Evolutionary conservation across 2,329 filamentous ascomycete species (phyloP).

Genomic region (Cladosporium sp.): DNA sequence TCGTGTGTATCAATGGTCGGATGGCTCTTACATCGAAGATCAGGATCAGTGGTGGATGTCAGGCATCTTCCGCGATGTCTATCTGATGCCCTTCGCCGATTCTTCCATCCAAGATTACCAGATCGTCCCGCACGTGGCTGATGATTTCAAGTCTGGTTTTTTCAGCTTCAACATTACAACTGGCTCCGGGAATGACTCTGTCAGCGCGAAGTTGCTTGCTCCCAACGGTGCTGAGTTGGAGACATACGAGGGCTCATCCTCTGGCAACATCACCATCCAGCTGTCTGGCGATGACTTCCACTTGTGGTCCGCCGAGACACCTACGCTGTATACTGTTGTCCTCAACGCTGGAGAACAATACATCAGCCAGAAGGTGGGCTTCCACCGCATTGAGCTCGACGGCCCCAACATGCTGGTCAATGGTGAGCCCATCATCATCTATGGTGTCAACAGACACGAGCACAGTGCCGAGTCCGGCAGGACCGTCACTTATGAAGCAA

Average conservation of each 20-base stretch:
- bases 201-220: conserved; percentile 42
- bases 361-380: conserved; percentile 54
- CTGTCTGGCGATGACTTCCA: conserved; percentile 46
- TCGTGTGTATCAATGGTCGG: conserved; percentile 63
- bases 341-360: conserved; percentile 30
- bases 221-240: conserved; percentile 28
- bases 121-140: conserved; percentile 10
- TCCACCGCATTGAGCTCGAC: conserved; percentile 58
- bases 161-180: conserved; percentile 55
- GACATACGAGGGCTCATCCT: conserved; percentile 28
- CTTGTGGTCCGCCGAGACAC: conserved; percentile 65
- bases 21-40: conserved; percentile 64
- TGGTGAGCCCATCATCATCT: conserved; percentile 53
- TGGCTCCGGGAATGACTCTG: conserved; percentile 47
- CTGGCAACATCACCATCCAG: conserved; percentile 9
- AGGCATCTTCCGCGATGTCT: conserved; percentile 63
- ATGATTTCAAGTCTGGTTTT: conserved; percentile 39
- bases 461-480: conserved; percentile 60
- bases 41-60: conserved; percentile 45
- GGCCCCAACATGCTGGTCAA: conserved; percentile 58
- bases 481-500: conserved; percentile 56
- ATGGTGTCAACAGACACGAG: conserved; percentile 64
- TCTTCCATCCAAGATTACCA: conserved; percentile 7
- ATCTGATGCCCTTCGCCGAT: conserved; percentile 53
- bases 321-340: conserved; percentile 54